Base-by-base conservation (phyloP, 306 rosid genomes). In the Pyrus communis region DNA sequence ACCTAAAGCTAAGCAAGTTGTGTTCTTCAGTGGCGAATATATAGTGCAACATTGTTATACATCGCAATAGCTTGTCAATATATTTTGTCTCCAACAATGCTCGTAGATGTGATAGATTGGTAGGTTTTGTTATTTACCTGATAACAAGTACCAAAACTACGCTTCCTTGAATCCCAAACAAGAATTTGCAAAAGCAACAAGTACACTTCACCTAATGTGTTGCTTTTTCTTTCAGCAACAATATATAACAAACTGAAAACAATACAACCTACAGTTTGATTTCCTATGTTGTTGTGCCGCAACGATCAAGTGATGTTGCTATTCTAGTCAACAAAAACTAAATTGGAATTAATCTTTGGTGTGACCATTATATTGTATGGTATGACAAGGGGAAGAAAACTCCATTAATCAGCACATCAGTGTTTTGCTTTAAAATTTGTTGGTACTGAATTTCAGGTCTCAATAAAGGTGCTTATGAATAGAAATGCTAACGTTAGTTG, bases 121-220 rank as follows among this genome's bases (percentile, higher is more conserved):
- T 64, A 40, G 54, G 75, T 61, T 73, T 59, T 62, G 74, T 58
- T 78, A 54, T 62, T 38, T 69, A 77, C 79, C 83, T 62, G 46
- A 63, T 22, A 85, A 75, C 82, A 45, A 75, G 73, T 69, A 75
- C 73, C 72, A 55, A 13, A 14, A 63, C 17, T 17, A 40, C 27
- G 22, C 63, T 88, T 88, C 82, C 93, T 57, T 84, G 75, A 81
- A 86, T 73, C 67, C 82, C 74, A 87, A 82, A 77, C 84, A 85
- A 82, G 70, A 77, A 75, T 64, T 71, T 82, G 59, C 80, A 80
- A 89, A 17, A 90, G 96, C 91, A 88, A 92, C 89, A 87, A 69
- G 70, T 77, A 86, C 91, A 69, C 76, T 57, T 81, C 83, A 90
- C 96, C 96, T 87, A 92, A 79, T 78, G 40, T 76, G 18, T 88